Conservation (phyloP, 306 rosid species). For the Rosa lucieae region DNA sequence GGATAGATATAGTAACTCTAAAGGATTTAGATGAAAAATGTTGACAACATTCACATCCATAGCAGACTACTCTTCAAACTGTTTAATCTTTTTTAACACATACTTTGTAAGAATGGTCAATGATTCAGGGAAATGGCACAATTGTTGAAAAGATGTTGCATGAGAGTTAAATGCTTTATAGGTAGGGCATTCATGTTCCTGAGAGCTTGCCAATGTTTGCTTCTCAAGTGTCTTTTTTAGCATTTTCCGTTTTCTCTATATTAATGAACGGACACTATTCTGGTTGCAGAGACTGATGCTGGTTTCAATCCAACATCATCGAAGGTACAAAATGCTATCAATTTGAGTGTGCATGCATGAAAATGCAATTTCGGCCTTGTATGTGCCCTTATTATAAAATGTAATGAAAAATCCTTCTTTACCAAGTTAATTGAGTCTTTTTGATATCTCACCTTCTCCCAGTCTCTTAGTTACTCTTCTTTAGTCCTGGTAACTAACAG, state of each 20-base stretch:
- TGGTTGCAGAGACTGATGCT: constrained; percentile 62
- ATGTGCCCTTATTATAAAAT: not conserved
- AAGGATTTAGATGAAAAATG: not conserved
- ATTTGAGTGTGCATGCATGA: not conserved
- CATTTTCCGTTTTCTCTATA: not conserved
- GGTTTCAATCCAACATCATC: constrained; percentile 64
- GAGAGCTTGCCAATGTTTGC: not conserved
- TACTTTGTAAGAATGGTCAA: not conserved
- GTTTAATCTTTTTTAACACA: not conserved
- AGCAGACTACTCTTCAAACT: not conserved
- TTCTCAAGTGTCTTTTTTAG: not conserved
- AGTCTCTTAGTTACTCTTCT: not conserved
- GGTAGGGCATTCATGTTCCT: constrained; percentile 36
- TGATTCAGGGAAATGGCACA: constrained; percentile 17
- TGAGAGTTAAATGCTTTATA: constrained; percentile 65
- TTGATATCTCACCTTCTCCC: not conserved
- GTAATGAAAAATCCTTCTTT: not conserved
- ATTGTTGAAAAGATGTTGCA: constrained; percentile 46
- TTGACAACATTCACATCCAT: not conserved
- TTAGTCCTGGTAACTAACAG: constrained; percentile 1
- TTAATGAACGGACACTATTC: not conserved
- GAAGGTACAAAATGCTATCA: constrained; percentile 41
- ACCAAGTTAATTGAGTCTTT: not conserved
- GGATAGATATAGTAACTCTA: not conserved
- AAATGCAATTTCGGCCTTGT: not conserved